These are phyloP conservation scores for Podospora pseudopauciseta DNA, from an alignment of 495 filamentous ascomycete species.

Conservation along the genomic window DNA sequence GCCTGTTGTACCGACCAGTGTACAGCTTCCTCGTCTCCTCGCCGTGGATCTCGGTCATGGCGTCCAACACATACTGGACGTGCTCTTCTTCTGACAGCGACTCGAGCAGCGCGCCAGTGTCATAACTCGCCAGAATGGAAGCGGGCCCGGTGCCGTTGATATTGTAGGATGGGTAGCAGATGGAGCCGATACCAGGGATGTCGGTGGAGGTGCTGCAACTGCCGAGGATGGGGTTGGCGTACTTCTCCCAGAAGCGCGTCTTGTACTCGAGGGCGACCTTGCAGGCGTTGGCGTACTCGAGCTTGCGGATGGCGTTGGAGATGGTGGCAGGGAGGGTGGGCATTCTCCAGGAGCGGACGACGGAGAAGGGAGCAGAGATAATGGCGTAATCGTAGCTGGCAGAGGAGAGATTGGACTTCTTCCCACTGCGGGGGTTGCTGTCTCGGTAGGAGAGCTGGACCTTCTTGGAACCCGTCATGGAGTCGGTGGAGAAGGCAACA, in stretches of 20 bases:
- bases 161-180: constrained; percentile 64
- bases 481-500: constrained; percentile 35
- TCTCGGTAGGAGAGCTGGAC: constrained; percentile 48
- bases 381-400: constrained; percentile 63
- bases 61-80: constrained; percentile 41
- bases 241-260: constrained; percentile 67
- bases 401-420: constrained; percentile 40
- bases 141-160: constrained; percentile 60
- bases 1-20: constrained; percentile 55
- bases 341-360: constrained; percentile 52
- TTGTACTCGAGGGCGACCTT: constrained; percentile 63
- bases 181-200: constrained; percentile 54
- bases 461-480: constrained; percentile 30
- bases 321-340: constrained; percentile 43
- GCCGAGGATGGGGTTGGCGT: constrained; percentile 57
- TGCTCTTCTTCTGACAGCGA: constrained; percentile 22
- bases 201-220: constrained; percentile 55
- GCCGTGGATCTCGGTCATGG: constrained; percentile 57
- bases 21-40: constrained; percentile 52
- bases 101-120: constrained; percentile 39
- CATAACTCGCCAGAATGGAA: constrained; percentile 59
- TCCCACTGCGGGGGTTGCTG: constrained; percentile 30
- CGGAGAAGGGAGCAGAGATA: constrained; percentile 59
- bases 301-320: constrained; percentile 55
- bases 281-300: constrained; percentile 58